Conservation (phyloP, 208 protist species). For the Phytomonas sp. region DNA sequence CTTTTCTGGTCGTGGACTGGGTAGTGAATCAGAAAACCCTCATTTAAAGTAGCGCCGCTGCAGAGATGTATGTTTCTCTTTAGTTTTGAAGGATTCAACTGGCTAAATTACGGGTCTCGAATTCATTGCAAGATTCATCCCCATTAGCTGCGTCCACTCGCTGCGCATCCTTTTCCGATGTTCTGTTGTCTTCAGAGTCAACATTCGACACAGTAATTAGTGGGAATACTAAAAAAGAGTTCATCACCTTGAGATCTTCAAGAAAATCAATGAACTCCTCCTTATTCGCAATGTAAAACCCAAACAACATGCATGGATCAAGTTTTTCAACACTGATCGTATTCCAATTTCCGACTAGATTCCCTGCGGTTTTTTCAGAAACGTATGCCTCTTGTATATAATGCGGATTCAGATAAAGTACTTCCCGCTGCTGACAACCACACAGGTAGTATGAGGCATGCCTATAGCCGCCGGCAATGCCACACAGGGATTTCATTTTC, state of each 20-base stretch:
- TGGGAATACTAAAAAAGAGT: constrained; percentile 31
- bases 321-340: constrained; percentile 8
- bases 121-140: background rate
- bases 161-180: background rate
- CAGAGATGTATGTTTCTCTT: background rate
- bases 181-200: background rate
- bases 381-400: constrained; percentile 56
- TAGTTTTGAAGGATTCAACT: background rate
- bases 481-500: constrained; percentile 39
- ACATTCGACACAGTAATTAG: constrained; percentile 22
- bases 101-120: background rate
- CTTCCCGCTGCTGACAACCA: constrained; percentile 39
- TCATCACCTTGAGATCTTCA: constrained; percentile 25
- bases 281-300: constrained; percentile 44
- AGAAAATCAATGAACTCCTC: constrained; percentile 31
- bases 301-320: constrained; percentile 50
- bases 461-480: constrained; percentile 41
- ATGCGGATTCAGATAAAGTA: constrained; percentile 73
- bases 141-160: background rate
- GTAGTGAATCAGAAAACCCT: background rate
- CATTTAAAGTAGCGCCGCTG: background rate
- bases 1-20: background rate
- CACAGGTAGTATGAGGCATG: constrained; percentile 44
- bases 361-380: constrained; percentile 20
- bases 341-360: constrained; percentile 7